phyloP scores from a whole-genome alignment of 192 early-diverging fungal species.

The Cetraspora pellucida region DNA sequence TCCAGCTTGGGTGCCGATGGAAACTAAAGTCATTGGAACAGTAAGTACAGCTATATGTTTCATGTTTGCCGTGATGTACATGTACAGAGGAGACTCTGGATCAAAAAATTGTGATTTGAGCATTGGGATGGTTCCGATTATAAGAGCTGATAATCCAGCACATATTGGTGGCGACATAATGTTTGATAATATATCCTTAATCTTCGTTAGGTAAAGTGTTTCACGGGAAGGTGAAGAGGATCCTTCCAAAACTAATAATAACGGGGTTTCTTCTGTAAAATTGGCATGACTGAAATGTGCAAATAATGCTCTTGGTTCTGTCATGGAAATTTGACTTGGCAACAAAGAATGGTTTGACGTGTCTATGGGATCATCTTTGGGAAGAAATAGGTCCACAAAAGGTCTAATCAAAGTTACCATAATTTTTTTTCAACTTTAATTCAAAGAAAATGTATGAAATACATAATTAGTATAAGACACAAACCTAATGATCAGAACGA shows the following conservation, averaged over 20 bases:
- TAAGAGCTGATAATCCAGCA: conserved; percentile 25
- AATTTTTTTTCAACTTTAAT: not conserved
- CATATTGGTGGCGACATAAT: conserved; percentile 28
- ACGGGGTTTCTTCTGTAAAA: no score
- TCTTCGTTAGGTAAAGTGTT: not conserved
- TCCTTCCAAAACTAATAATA: no score
- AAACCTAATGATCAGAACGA: conserved; percentile 25
- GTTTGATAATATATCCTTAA: not conserved
- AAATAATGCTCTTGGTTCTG: not conserved
- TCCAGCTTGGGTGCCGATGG: conserved; percentile 25
- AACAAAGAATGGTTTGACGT: no score
- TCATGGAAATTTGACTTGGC: not conserved
- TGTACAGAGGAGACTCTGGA: not conserved
- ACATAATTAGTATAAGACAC: not conserved
- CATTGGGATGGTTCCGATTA: conserved; percentile 22
- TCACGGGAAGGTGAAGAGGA: not conserved
- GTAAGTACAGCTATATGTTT: conserved; percentile 8
- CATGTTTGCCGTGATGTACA: not conserved
- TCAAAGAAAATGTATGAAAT: not conserved
- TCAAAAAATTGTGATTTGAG: conserved; percentile 29
- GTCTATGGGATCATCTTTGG: not conserved
- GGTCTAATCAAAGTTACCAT: not conserved
- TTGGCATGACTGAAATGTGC: no score
- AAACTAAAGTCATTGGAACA: conserved; percentile 29
- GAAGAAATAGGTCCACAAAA: conserved; percentile 26